These are phyloP conservation scores for Arxiozyma bovina DNA, from an alignment of 1,139 yeast species.

Conservation along the genomic window DNA sequence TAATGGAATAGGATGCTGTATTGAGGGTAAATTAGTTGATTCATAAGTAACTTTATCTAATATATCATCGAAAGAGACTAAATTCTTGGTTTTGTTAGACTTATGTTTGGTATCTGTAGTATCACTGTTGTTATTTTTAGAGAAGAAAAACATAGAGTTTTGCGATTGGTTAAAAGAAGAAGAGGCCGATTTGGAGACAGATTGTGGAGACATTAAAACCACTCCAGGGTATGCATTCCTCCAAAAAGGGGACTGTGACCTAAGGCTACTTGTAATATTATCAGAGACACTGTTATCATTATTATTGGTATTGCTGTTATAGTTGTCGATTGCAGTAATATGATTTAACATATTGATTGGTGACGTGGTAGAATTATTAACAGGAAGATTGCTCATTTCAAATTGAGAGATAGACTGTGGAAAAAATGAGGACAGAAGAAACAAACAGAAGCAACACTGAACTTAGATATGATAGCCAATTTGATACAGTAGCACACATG, in stretches of 20 bases:
- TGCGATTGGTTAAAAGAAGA: not conserved
- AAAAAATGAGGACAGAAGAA: too few relatives aligned
- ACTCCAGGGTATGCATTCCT: constrained; percentile 34
- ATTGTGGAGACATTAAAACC: constrained; percentile 30
- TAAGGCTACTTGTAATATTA: not conserved
- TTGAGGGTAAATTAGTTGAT: not conserved
- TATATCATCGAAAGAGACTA: constrained; percentile 5
- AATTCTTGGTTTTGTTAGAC: not conserved
- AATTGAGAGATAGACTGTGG: too few relatives aligned
- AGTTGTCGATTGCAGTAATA: not conserved
- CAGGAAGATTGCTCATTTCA: not conserved
- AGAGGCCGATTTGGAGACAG: constrained; percentile 12
- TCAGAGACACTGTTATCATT: not conserved
- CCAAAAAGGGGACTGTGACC: constrained; percentile 7
- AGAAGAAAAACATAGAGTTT: not conserved
- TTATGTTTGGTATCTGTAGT: not conserved
- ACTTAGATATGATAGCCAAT: too few relatives aligned
- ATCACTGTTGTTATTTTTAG: not conserved
- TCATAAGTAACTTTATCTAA: constrained; percentile 6
- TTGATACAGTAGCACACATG: not conserved
- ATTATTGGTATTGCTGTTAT: not conserved
- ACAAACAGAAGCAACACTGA: not conserved
- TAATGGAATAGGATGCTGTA: constrained; percentile 1
- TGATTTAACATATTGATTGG: not conserved
- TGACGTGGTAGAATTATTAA: not conserved